A percentile compares a stretch with the other conserved stretches of the same genome.
Conservation (phyloP, 129 eudicot species). For the Deinandra increscens region DNA sequence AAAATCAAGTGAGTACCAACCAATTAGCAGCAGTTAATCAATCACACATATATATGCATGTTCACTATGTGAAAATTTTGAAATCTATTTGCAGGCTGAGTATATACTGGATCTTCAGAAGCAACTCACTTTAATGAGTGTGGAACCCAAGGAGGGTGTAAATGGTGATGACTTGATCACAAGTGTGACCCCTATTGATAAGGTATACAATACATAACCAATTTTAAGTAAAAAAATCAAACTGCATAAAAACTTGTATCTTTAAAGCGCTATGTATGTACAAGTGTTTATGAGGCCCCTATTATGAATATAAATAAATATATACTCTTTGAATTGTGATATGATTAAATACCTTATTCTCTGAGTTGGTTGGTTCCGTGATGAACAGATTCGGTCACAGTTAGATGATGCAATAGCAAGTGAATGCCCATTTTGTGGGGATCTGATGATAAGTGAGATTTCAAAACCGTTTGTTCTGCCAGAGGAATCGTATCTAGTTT, state of each 20-base stretch:
- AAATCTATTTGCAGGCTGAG: constrained; percentile 66
- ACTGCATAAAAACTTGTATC: neutral
- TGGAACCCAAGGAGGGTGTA: constrained; percentile 52
- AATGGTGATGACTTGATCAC: constrained; percentile 60
- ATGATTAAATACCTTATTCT: neutral
- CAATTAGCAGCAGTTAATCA: neutral
- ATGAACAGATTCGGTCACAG: constrained; percentile 74
- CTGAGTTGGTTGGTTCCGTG: neutral
- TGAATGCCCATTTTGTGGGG: constrained; percentile 97
- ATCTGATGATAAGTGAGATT: constrained; percentile 86
- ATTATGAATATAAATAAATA: neutral
- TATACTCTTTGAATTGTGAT: neutral
- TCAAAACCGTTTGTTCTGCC: constrained; percentile 76
- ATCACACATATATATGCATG: neutral
- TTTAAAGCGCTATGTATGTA: too few species aligned
- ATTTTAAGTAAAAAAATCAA: neutral
- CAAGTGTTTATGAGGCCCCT: neutral
- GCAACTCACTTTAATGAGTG: constrained; percentile 74
- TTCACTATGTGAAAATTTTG: neutral
- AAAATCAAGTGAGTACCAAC: constrained; percentile 60
- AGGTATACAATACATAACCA: constrained; percentile 41
- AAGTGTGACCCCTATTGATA: constrained; percentile 64
- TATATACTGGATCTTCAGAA: constrained; percentile 87
- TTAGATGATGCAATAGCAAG: constrained; percentile 91
- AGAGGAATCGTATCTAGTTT: constrained; percentile 56